Evolutionary conservation across 2,329 filamentous ascomycete genomes (phyloP).

Genomic region (Coniochaeta sp.): DNA sequence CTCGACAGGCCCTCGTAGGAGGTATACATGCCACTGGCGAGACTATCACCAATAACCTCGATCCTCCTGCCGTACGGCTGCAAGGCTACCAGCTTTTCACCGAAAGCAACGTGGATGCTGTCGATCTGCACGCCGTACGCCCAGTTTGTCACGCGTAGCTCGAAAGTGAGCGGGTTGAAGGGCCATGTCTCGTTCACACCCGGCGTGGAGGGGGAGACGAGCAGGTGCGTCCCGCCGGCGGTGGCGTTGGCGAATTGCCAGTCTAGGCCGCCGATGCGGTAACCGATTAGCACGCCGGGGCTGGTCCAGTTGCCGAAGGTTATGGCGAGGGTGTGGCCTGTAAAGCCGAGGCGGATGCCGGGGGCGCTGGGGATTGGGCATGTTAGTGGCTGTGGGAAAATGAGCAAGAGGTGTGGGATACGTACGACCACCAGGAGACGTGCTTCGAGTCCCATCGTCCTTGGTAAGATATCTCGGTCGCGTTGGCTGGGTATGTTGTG

Average conservation of each 20-base stretch:
- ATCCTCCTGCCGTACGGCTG: conserved; percentile 27
- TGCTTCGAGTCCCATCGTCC: conserved; percentile 55
- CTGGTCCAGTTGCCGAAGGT: conserved; percentile 46
- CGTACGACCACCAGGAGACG: conserved; percentile 55
- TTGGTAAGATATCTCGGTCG: conserved; percentile 52
- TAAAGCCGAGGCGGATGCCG: conserved; percentile 49
- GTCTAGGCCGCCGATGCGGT: conserved; percentile 50
- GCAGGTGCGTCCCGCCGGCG: conserved; percentile 45
- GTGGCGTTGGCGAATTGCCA: conserved; percentile 58
- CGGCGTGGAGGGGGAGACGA: conserved; percentile 38
- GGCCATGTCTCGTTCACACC: conserved; percentile 36
- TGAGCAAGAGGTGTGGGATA: conserved; percentile 12
- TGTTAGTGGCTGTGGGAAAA: conserved; percentile 6
- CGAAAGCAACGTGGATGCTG: conserved; percentile 39
- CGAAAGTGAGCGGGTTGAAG: conserved; percentile 40
- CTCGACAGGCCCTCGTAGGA: conserved; percentile 51
- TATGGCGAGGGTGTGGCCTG: conserved; percentile 43
- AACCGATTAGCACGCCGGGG: conserved; percentile 45
- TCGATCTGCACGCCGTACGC: conserved; percentile 51
- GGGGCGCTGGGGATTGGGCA: conserved; percentile 30
- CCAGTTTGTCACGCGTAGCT: conserved; percentile 56
- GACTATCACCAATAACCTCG: conserved; percentile 38
- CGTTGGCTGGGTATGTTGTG: conserved; percentile 41
- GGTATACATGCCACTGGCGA: conserved; percentile 49
- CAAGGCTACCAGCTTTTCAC: conserved; percentile 35